Evolutionary conservation across 208 protist genomes (phyloP), one percentile per base, ranked within the genome.

Genomic region (Strigomonas galati): DNA sequence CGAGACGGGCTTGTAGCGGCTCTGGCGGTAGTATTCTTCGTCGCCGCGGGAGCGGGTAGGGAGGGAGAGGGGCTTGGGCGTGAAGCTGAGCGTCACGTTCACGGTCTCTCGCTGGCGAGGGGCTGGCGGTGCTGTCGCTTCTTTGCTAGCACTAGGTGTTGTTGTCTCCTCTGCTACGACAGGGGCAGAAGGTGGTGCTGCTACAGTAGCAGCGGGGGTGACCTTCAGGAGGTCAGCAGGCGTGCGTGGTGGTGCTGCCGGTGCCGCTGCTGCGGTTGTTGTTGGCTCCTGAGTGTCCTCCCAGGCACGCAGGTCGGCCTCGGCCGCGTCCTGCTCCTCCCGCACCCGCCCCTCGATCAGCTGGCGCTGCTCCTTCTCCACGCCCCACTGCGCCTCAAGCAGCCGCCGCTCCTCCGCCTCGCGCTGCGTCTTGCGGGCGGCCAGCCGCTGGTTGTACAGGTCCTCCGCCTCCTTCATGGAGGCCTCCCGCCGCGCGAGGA

Each of bases 1-100:
- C 12, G 77, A 86, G 10, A 92, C 83, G 12, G 92, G 92, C 67
- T 94, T 95, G 81, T 96, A 97, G 72, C 90, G 85, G 62, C 89
- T 95, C 62, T 85, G 78, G 28, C 90, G 89, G 71, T 97, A 97
- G 79, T 93, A 93, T 63, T 95, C 89, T 54, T 97, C 90, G 62
- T 97, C 92, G 17, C 87, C 87, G 49, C 89, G 84, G 4, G 89
- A 92, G 30, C 92, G 89, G 9, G 82, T 88, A 2, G 92, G 92
- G 72, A 95, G 81, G 55, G 84, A 60, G 14, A 82, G 69, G 17
- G 76, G 66, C 70, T 93, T 91, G 19, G 92, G 88, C 27, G 92
- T 97, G 54, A 97, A 97, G 65, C 93, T 74, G 44, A 97, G 82
- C 24, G 78, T 72, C 15, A 97, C 71, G 65, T 82, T 82, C 35